Evolutionary conservation across 768 basidiomycete species (phyloP).

Genomic region (Trichaptum fuscoviolaceum): DNA sequence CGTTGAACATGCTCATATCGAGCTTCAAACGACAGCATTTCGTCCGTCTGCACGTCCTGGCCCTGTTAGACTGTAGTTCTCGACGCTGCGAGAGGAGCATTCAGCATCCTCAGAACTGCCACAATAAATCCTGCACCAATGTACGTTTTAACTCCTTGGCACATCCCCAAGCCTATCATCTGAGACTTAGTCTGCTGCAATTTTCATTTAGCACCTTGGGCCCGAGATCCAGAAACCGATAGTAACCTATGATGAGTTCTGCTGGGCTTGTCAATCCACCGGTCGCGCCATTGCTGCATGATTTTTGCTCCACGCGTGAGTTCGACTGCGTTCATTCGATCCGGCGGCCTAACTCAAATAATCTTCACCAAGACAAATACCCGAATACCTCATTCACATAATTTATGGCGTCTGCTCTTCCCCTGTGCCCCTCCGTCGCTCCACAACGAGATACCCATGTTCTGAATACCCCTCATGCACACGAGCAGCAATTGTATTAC

Average conservation of each 20-base stretch:
- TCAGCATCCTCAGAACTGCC: neutral
- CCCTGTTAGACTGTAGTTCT: neutral
- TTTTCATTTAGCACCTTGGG: neutral
- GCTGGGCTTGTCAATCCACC: slow-evolving; percentile 2
- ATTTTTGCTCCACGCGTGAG: neutral
- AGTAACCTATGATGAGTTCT: slow-evolving; percentile 4
- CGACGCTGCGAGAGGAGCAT: slow-evolving; percentile 1
- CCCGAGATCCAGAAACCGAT: neutral
- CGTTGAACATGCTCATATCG: neutral
- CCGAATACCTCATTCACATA: neutral
- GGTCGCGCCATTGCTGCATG: neutral
- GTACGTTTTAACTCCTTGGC: neutral
- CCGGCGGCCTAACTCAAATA: no score
- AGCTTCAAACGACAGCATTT: neutral
- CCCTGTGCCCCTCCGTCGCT: neutral
- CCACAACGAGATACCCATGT: neutral
- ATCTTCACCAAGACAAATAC: neutral
- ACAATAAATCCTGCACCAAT: neutral
- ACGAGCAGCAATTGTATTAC: neutral
- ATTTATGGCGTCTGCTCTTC: neutral
- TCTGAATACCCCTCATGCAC: neutral
- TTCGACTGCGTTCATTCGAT: neutral
- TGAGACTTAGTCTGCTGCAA: neutral
- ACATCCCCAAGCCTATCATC: neutral
- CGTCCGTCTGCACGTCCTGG: neutral